A percentile compares a stretch with the other conserved stretches of the same genome.
These are phyloP conservation scores for Pestalotiopsis sp. DNA, from an alignment of 2,329 filamentous ascomycete species.

Conservation along the genomic window DNA sequence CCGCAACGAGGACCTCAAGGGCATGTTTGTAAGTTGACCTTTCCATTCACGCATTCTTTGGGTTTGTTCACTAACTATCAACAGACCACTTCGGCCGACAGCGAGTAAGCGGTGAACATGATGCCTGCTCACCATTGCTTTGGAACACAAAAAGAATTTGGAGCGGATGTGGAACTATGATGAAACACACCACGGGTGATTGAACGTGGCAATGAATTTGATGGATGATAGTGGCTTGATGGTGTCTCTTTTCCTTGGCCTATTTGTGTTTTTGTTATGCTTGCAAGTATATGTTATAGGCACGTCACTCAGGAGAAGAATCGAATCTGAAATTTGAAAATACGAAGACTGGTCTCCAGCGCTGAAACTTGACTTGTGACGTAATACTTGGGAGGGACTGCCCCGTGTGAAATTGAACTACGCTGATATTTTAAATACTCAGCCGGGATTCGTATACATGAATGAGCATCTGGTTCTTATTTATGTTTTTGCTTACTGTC, in stretches of 20 bases:
- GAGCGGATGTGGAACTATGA: background rate
- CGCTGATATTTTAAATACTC: background rate
- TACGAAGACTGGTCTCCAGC: fast-evolving
- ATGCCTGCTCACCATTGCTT: fast-evolving
- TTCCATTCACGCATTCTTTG: background rate
- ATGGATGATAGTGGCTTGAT: background rate
- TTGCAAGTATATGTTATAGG: background rate
- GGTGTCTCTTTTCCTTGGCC: background rate
- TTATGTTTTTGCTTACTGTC: background rate
- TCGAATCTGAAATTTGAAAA: background rate
- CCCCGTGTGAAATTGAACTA: background rate
- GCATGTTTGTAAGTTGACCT: background rate
- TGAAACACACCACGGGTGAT: background rate
- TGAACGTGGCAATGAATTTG: background rate
- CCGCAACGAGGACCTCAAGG: background rate
- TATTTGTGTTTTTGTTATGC: background rate
- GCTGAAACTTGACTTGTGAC: background rate
- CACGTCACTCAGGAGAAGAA: background rate
- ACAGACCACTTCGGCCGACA: background rate
- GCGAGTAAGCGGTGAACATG: background rate
- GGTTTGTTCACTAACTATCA: background rate
- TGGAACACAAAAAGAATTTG: background rate
- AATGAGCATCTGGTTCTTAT: background rate
- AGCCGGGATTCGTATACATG: background rate
- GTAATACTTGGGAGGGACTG: background rate